These are phyloP conservation scores for Neospora caninum DNA, from an alignment of 169 alveolate species.

Conservation along the genomic window DNA sequence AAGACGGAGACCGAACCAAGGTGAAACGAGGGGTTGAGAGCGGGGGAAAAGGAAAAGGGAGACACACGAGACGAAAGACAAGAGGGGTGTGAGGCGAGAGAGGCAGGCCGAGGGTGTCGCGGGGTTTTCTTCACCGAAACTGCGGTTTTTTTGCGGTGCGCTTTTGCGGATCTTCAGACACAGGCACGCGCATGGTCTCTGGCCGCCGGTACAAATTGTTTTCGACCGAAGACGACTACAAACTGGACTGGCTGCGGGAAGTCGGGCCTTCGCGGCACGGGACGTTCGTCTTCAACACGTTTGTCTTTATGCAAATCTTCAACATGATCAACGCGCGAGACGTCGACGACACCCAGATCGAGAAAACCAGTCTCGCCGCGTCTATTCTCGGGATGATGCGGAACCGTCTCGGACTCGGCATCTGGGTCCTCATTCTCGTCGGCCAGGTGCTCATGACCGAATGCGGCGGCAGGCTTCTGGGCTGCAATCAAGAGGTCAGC, in stretches of 20 bases:
- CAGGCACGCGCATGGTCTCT: conserved; percentile 66
- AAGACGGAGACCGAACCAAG: too few species aligned
- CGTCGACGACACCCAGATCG: conserved; percentile 82
- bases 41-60: background rate
- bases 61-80: background rate
- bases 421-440: conserved; percentile 67
- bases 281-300: conserved; percentile 89
- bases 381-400: conserved; percentile 65
- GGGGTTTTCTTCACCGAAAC: conserved; percentile 83
- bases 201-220: conserved; percentile 65
- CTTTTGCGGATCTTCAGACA: conserved; percentile 78
- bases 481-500: conserved; percentile 68
- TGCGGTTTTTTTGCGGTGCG: conserved; percentile 76
- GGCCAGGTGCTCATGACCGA: conserved; percentile 68
- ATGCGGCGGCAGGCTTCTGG: conserved; percentile 67
- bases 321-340: conserved; percentile 90
- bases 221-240: conserved; percentile 71
- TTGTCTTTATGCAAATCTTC: conserved; percentile 84
- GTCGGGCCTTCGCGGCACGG: conserved; percentile 84
- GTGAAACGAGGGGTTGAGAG: background rate
- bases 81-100: background rate
- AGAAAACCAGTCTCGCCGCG: conserved; percentile 61
- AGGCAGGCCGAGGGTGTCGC: conserved; percentile 78
- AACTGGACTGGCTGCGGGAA: conserved; percentile 50
- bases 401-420: conserved; percentile 57